phyloP scores from a whole-genome alignment of 2,329 filamentous ascomycete genomes.

The Cryphonectria japonica region DNA sequence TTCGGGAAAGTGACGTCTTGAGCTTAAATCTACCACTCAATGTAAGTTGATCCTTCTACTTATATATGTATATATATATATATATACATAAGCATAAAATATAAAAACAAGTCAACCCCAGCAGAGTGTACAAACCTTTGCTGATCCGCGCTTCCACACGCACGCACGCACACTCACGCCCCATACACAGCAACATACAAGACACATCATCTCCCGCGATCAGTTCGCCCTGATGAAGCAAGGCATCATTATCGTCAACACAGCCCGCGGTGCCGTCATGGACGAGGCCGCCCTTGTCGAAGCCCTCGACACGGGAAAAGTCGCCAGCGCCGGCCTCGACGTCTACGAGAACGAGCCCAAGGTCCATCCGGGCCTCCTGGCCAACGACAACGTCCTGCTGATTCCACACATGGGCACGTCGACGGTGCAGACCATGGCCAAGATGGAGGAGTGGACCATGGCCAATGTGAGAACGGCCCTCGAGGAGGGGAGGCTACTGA shows the following conservation, averaged over 20 bases:
- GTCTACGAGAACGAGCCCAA: constrained; percentile 83
- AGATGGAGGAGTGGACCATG: constrained; percentile 59
- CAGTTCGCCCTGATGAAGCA: constrained; percentile 80
- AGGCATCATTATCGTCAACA: constrained; percentile 79
- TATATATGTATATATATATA: too few relatives aligned
- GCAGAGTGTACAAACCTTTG: not conserved
- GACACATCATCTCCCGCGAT: constrained; percentile 71
- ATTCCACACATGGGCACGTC: constrained; percentile 87
- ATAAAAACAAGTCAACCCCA: too few relatives aligned
- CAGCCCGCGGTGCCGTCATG: constrained; percentile 80
- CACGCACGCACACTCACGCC: not conserved
- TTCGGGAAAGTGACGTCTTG: constrained; percentile 73
- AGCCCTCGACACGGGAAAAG: constrained; percentile 70
- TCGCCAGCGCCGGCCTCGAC: constrained; percentile 74
- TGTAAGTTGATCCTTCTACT: constrained; percentile 58
- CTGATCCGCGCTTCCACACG: not conserved
- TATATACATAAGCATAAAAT: not conserved
- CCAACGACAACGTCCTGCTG: constrained; percentile 72
- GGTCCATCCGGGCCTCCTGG: constrained; percentile 72
- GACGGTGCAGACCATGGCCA: constrained; percentile 48
- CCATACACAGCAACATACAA: constrained; percentile 59
- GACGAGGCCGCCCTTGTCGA: constrained; percentile 79
- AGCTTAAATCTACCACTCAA: constrained; percentile 83
- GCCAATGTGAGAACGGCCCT: constrained; percentile 69
- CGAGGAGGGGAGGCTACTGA: constrained; percentile 64